Conservation (phyloP, 2,329 filamentous ascomycete species). For the Cladosporium sphaerospermum region DNA sequence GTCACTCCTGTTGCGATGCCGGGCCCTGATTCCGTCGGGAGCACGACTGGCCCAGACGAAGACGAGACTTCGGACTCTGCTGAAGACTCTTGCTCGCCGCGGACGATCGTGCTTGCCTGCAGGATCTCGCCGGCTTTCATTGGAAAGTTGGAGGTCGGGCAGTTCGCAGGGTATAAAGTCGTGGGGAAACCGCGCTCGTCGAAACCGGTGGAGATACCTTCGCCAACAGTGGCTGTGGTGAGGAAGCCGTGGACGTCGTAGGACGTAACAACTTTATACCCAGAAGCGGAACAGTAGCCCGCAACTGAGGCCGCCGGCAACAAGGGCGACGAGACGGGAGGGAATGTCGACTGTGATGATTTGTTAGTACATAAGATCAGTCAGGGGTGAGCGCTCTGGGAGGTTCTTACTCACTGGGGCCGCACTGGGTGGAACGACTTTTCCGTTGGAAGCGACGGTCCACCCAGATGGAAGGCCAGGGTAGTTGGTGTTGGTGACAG, state of each 20-base stretch:
- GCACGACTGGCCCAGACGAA: not conserved
- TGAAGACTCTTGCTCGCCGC: not conserved
- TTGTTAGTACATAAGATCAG: conserved; percentile 21
- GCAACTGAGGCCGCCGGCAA: conserved; percentile 41
- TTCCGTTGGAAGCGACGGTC: conserved; percentile 71
- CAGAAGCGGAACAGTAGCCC: conserved; percentile 37
- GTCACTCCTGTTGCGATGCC: not conserved
- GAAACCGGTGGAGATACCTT: conserved; percentile 37
- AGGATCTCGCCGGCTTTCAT: conserved; percentile 12
- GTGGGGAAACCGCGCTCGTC: conserved; percentile 42
- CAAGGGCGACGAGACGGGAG: conserved; percentile 46
- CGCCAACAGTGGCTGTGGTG: conserved; percentile 38
- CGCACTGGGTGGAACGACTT: conserved; percentile 65
- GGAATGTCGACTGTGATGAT: conserved; percentile 43
- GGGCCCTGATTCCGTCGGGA: not conserved
- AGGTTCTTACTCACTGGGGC: conserved; percentile 57
- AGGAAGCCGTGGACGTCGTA: conserved; percentile 47
- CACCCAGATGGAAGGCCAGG: conserved; percentile 69
- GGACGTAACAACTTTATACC: conserved; percentile 40
- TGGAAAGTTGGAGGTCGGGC: conserved; percentile 8
- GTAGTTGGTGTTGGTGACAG: conserved; percentile 39
- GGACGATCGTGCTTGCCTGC: conserved; percentile 1
- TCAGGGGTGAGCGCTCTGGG: conserved; percentile 24
- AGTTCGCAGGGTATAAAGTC: conserved; percentile 26
- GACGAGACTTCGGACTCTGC: not conserved